phyloP scores from a whole-genome alignment of 2,329 filamentous ascomycete genomes.

The Fusarium euwallaceae region DNA sequence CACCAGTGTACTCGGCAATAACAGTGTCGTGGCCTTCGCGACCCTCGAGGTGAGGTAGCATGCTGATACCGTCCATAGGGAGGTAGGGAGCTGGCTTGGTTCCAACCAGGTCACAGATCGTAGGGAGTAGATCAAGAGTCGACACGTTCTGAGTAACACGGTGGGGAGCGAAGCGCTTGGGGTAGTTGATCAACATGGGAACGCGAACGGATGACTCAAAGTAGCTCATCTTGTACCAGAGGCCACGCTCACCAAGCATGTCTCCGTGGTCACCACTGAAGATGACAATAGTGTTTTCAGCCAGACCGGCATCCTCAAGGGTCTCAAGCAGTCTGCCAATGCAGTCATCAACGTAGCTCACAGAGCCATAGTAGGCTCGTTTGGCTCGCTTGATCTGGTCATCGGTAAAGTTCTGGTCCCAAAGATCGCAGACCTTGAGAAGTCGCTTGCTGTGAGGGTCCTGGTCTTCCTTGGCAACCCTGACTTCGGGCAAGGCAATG shows the following conservation, averaged over 20 bases:
- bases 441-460: conserved; percentile 90
- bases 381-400: conserved; percentile 89
- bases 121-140: conserved; percentile 90
- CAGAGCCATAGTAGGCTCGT: conserved; percentile 91
- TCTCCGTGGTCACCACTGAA: conserved; percentile 96
- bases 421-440: conserved; percentile 87
- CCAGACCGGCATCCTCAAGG: conserved; percentile 82
- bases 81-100: conserved; percentile 76
- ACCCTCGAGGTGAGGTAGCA: conserved; percentile 81
- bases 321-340: conserved; percentile 85
- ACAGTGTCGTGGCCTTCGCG: conserved; percentile 82
- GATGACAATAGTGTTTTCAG: conserved; percentile 89
- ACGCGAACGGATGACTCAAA: conserved; percentile 93
- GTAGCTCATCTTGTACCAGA: conserved; percentile 99
- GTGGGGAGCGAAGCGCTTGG: conserved; percentile 79
- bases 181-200: conserved; percentile 87
- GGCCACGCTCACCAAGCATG: conserved; percentile 91
- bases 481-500: conserved; percentile 83
- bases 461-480: conserved; percentile 83
- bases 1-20: conserved; percentile 95
- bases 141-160: conserved; percentile 88
- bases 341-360: conserved; percentile 94
- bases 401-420: conserved; percentile 84
- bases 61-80: conserved; percentile 87
- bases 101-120: conserved; percentile 85